Evolutionary conservation across 495 filamentous ascomycete species (phyloP), one percentile per base, ranked within the genome.

Genomic region (Aspergillus nanangensis): DNA sequence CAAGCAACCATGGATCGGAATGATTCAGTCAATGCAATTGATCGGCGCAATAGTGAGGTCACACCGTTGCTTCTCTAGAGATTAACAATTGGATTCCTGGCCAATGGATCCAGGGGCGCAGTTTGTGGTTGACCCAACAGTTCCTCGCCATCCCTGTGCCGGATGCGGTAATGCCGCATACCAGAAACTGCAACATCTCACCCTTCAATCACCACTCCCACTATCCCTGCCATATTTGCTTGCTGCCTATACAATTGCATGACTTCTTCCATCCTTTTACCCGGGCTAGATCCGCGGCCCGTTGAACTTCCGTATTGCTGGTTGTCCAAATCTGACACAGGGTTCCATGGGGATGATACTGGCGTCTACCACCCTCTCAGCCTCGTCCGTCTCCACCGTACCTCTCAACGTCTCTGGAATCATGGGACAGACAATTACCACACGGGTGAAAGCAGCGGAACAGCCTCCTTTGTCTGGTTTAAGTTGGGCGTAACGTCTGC

Each of bases 261-360:
- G 7, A 29, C 25, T 7, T 7, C 25, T 29, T 7, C 25, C 25
- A 11, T 29, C 25, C 7, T 11, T 7, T 29, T 11, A 5, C 25
- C 25, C 22, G 75, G 53, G 81, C 76, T 20, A 79, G 40, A 58
- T 78, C 77, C 10, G 75, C 74, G 14, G 76, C 77, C 45, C 61
- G 57, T 60, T 83, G 79, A 0, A 75, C 79, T 17, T 80, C 63
- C 0, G 73, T 75, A 61, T 79, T 81, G 8, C 80, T 74, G 2
- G 61, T 60, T 3, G 68, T 65, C 56, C 71, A 64, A 20, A 80
- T 71, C 80, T 76, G 0, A 67, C 76, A 8, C 50, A 46, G 7
- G 71, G 60, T 41, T 71, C 59, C 15, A 79, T 35, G 0, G 78
- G 76, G 36, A 82, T 69, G 14, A 80, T 55, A 51, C 75, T 78